A percentile compares a stretch with the other conserved stretches of the same genome.
These are phyloP conservation scores for Russula lepida DNA, from an alignment of 768 basidiomycete species.

Conservation along the genomic window DNA sequence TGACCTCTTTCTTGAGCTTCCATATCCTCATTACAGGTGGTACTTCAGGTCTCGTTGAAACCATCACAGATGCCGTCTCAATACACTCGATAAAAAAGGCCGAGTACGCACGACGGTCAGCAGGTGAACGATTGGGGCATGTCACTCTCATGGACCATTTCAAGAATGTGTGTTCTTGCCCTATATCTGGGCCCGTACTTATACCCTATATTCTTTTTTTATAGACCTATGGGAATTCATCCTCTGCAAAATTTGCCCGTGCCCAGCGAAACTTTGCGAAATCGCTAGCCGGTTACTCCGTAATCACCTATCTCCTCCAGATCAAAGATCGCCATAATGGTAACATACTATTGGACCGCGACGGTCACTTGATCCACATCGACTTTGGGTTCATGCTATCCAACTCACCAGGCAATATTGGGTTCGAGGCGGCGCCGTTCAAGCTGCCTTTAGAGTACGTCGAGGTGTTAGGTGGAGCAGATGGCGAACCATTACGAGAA, in stretches of 20 bases:
- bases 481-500: conserved; percentile 66
- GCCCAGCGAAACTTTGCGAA: conserved; percentile 94
- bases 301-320: conserved; percentile 94
- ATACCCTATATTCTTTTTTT: not conserved
- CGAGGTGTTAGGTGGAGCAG: conserved; percentile 85
- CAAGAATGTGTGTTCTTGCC: conserved; percentile 48
- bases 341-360: conserved; percentile 91
- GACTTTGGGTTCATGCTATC: conserved; percentile 98
- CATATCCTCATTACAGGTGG: conserved; percentile 92
- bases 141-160: conserved; percentile 93
- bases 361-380: conserved; percentile 93
- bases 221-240: conserved; percentile 85
- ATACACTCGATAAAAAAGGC: conserved; percentile 99
- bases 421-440: conserved; percentile 99
- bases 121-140: conserved; percentile 72
- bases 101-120: conserved; percentile 84
- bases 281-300: conserved; percentile 93
- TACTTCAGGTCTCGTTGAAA: conserved; percentile 90
- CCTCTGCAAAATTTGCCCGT: conserved; percentile 77
- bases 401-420: conserved; percentile 94
- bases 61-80: conserved; percentile 96
- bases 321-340: conserved; percentile 99
- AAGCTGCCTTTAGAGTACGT: conserved; percentile 93
- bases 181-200: not conserved
- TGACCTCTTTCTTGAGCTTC: conserved; percentile 50